Evolutionary conservation across 352 stramenopile genomes (phyloP), one percentile per base, ranked within the genome.

Genomic region (Phytophthora melonis): DNA sequence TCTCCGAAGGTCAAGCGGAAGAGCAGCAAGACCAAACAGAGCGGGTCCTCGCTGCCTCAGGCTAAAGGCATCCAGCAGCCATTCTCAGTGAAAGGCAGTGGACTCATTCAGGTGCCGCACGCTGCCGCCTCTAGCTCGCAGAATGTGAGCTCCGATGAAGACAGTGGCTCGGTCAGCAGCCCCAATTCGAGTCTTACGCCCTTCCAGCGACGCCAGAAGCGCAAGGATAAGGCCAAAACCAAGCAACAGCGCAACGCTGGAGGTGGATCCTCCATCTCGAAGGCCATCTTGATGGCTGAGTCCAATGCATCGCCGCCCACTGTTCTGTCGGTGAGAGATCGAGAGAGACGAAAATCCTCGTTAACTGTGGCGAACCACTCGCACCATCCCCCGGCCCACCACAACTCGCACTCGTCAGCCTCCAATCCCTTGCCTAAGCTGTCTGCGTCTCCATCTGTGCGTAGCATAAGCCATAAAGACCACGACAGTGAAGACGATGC

Each of bases 201-300:
- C 3, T 90, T 82, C 66, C 80, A 90, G 58, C 77, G 79, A 58
- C 75, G 80, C 0, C 68, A 84, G 54, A 88, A 80, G 25, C 79
- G 83, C 32, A 88, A 91, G 61, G 68, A 80, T 41, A 78, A 77
- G 47, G 64, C 68, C 41, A 86, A 82, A 73, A 43, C 54, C 23
- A 87, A 89, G 68, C 75, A 82, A 54, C 78, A 87, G 57, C 77
- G 85, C 21, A 71, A 79, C 43, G 58, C 67, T 32, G 58, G 63
- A 5, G 41, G 36, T 10, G 67, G 64, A 6, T 60, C 54, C 30
- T 78, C 72, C 1, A 65, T 89, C 6, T 81, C 81, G 23, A 84
- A 87, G 45, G 78, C 81, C 10, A 91, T 91, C n/a, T 67, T 91
- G 19, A 62, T 91, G 39, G 63, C 74, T 1, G 83, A 91, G 34